Base-by-base conservation (phyloP, 768 basidiomycete species). In the Suillus clintonianus region DNA sequence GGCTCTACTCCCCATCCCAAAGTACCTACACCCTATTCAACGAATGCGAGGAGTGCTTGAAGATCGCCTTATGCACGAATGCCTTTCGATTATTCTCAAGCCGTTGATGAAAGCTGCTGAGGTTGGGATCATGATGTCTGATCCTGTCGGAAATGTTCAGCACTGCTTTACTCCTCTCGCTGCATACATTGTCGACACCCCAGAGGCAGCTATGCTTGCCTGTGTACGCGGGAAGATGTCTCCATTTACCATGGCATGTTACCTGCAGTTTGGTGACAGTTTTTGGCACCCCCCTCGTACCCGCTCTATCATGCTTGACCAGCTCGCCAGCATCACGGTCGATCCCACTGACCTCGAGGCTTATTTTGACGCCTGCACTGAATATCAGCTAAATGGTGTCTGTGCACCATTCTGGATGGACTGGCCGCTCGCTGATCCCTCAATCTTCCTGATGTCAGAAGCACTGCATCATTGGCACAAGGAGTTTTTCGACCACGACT, bases 401-500 rank as follows among this genome's bases (percentile, higher is more conserved):
- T 17, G 3, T 6, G 22, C 32, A 4, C 79, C 74, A 8, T 78
- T 80, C 61, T 81, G 78, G 78, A 51, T 70, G 1, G 72, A 80
- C 60, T 82, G 75, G 76, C 60, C 71, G 5, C 59, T 77, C 13
- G 70, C 75, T 2, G 70, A 78, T 55, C 78, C 77, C 11, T 71
- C 73, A 1, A 60, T 39, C 3, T 79, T 80, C 61, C 67, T 82
- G 19, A 76, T 76, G 1, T 70, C 71, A 9, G 79, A 81, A 62
- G 70, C 75, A 11, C 72, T 82, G 4, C 80, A 81, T 62, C 76
- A 78, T 55, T 76, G 74, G 70, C 78, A 81, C 67, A 79, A 77
- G 61, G 47, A 62, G 36, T 81, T 66, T 37, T 69, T 36, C 19
- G 74, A 76, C 62, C 74, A 76, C 43, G 62, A 63, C 10, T 24